A percentile compares a stretch with the other conserved stretches of the same genome.
Evolutionary conservation across 192 early-diverging fungal genomes (phyloP).

Genomic region (Thamnidium elegans): DNA sequence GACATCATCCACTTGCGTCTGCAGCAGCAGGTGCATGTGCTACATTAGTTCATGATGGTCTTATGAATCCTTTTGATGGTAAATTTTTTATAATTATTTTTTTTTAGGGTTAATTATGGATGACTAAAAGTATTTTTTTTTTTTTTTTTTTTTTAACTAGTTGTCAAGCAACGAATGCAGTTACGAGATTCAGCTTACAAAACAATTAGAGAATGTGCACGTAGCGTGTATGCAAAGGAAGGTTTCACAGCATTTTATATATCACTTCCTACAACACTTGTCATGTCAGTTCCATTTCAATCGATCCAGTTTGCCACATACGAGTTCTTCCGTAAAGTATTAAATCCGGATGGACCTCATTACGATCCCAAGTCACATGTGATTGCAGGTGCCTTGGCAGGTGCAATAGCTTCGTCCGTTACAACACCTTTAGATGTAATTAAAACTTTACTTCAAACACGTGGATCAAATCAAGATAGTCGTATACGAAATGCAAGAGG

Average conservation of each 20-base stretch:
- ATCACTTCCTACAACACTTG: conserved; percentile 89
- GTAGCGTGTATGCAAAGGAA: conserved; percentile 66
- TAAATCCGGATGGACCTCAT: conserved; percentile 69
- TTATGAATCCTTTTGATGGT: conserved; percentile 98
- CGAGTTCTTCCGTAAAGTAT: conserved; percentile 77
- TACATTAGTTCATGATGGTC: conserved; percentile 80
- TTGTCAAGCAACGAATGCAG: conserved; percentile 98
- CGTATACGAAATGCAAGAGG: conserved; percentile 71
- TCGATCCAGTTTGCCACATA: conserved; percentile 91
- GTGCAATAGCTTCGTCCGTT: conserved; percentile 78
- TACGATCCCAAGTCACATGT: conserved; percentile 91
- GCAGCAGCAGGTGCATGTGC: conserved; percentile 87
- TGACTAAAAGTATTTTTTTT: not conserved
- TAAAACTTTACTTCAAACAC: conserved; percentile 94
- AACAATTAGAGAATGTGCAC: conserved; percentile 67
- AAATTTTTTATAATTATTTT: conserved; percentile 6
- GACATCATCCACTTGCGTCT: conserved; percentile 60
- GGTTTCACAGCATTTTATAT: conserved; percentile 88
- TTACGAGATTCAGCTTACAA: conserved; percentile 69
- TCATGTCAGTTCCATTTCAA: conserved; percentile 96
- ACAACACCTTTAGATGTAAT: conserved; percentile 96
- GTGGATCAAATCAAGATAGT: conserved; percentile 71
- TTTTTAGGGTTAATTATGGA: too few species aligned
- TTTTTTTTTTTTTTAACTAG: conserved; percentile 38
- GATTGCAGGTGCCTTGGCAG: conserved; percentile 83